Evolutionary conservation across 306 rosid species (phyloP).

Genomic region (Trifolium repens): DNA sequence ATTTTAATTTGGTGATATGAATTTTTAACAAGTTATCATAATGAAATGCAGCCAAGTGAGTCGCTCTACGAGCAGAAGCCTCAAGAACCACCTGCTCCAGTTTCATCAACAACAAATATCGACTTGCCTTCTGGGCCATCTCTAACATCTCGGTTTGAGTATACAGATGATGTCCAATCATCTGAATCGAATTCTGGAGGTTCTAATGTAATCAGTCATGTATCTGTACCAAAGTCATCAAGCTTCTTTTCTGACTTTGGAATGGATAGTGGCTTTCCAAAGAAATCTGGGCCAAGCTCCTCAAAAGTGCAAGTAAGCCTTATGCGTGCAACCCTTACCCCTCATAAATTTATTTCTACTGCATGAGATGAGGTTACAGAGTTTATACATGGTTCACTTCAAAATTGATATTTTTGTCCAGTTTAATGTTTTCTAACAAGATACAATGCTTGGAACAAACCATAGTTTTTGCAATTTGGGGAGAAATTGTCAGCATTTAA

Average conservation of each 20-base stretch:
- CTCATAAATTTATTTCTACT: slow-evolving; percentile 11
- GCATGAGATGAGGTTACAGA: not conserved
- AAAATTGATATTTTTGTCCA: not conserved
- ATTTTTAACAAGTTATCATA: slow-evolving; percentile 36
- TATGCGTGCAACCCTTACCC: not conserved
- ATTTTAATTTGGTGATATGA: slow-evolving; percentile 3
- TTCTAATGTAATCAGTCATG: slow-evolving; percentile 61
- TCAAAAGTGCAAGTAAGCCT: slow-evolving; percentile 75
- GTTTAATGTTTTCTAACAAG: not conserved
- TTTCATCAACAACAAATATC: slow-evolving; percentile 58
- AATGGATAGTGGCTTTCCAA: slow-evolving; percentile 72
- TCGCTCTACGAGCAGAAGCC: slow-evolving; percentile 96
- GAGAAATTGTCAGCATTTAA: not conserved
- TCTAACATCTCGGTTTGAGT: slow-evolving; percentile 83
- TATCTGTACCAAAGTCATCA: slow-evolving; percentile 83
- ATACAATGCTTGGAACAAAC: not conserved
- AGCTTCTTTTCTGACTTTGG: slow-evolving; percentile 93
- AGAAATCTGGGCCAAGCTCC: slow-evolving; percentile 59
- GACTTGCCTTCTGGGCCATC: slow-evolving; percentile 60
- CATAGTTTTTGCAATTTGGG: not conserved
- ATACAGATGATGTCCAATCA: slow-evolving; percentile 76
- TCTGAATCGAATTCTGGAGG: slow-evolving; percentile 67
- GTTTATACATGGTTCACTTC: not conserved
- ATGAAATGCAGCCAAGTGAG: slow-evolving; percentile 74
- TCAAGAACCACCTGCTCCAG: slow-evolving; percentile 70